A percentile compares a stretch with the other conserved stretches of the same genome.
Conservation (phyloP, 2,329 filamentous ascomycete genomes). For the Ambrosiella beaveri region DNA sequence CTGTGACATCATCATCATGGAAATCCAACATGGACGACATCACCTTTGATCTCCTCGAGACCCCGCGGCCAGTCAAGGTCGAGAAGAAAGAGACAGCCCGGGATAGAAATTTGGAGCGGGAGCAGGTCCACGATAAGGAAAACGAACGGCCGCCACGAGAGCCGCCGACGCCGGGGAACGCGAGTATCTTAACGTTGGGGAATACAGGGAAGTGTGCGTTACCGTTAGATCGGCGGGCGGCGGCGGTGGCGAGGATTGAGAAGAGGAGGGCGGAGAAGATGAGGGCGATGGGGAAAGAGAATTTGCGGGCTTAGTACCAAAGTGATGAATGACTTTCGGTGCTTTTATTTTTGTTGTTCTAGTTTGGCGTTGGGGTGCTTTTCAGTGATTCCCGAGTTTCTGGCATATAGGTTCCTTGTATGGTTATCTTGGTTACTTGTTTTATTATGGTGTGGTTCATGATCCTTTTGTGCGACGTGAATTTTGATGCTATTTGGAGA, state of each 20-base stretch:
- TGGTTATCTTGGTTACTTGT: neutral
- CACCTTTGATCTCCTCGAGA: neutral
- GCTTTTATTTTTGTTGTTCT: conserved; percentile 3
- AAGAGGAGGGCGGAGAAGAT: conserved; percentile 35
- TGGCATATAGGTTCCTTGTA: neutral
- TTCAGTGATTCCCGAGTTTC: neutral
- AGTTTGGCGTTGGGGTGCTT: neutral
- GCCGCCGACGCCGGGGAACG: conserved; percentile 14
- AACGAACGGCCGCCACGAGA: neutral
- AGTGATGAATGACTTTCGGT: neutral
- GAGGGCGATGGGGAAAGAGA: conserved; percentile 30
- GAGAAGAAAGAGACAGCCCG: neutral
- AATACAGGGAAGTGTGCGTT: conserved; percentile 27
- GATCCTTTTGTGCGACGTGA: too few relatives aligned
- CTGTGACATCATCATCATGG: neutral
- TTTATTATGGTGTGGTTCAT: too few relatives aligned
- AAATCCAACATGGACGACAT: neutral
- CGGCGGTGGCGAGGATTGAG: conserved; percentile 37
- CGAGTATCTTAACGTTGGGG: conserved; percentile 19
- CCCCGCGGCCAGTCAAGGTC: neutral
- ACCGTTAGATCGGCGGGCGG: conserved; percentile 33
- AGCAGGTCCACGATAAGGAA: neutral
- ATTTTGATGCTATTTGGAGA: too few relatives aligned
- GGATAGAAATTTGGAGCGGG: neutral
- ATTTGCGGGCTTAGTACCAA: conserved; percentile 24